phyloP scores from a whole-genome alignment of 257 asterid species.

The Verbascum thapsus region DNA sequence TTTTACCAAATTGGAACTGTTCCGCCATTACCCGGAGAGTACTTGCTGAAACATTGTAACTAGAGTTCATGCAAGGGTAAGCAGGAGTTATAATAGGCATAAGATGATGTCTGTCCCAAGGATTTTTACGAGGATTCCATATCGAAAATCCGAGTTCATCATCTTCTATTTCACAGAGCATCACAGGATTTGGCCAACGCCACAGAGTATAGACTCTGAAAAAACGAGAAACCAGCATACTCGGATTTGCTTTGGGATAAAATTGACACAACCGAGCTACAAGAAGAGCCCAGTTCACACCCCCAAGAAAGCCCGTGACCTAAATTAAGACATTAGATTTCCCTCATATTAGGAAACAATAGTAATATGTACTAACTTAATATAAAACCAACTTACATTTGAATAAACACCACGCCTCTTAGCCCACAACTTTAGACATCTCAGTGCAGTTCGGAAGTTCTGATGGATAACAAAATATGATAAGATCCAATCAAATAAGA shows the following conservation, averaged over 20 bases:
- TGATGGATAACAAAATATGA: slow-evolving; percentile 27
- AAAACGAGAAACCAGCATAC: slow-evolving; percentile 93
- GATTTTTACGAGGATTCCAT: slow-evolving; percentile 96
- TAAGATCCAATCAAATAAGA: neutral
- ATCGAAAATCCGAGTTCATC: slow-evolving; percentile 81
- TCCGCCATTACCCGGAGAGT: slow-evolving; percentile 91
- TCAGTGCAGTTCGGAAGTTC: slow-evolving; percentile 79
- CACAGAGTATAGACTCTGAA: slow-evolving; percentile 85
- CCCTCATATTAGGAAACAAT: neutral
- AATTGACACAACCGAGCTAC: slow-evolving; percentile 95
- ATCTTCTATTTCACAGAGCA: slow-evolving; percentile 89
- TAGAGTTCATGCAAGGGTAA: slow-evolving; percentile 98
- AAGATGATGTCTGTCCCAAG: slow-evolving; percentile 80
- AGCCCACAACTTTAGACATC: slow-evolving; percentile 93
- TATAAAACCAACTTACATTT: slow-evolving; percentile 55
- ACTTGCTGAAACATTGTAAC: slow-evolving; percentile 93
- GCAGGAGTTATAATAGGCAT: slow-evolving; percentile 99
- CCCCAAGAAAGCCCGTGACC: slow-evolving; percentile 99
- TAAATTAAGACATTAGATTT: slow-evolving; percentile 29
- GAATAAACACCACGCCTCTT: slow-evolving; percentile 94
- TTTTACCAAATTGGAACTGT: slow-evolving; percentile 77
- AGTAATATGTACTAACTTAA: neutral
- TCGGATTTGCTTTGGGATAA: slow-evolving; percentile 90
- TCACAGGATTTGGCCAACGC: slow-evolving; percentile 99
- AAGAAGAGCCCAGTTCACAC: slow-evolving; percentile 96